Evolutionary conservation across 2,329 filamentous ascomycete species (phyloP), one percentile per base, ranked within the genome.

Genomic region (Grosmannia huntii): DNA sequence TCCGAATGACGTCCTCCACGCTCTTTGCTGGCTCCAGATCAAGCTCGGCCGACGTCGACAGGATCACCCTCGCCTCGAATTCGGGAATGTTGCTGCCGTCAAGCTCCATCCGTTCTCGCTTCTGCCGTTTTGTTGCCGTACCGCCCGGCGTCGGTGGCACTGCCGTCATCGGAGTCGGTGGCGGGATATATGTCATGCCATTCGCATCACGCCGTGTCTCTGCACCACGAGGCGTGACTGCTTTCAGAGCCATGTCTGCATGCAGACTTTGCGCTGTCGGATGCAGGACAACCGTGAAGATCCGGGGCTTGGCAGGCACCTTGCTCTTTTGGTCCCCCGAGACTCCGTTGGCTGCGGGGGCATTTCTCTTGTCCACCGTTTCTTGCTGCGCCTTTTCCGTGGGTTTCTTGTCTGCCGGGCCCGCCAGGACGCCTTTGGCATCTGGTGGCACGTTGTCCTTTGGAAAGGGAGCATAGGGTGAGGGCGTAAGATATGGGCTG

Each of bases 401-500:
- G 10, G 74, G 68, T 56, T 72, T 74, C 9, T 72, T 70, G 57
- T 74, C 74, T 3, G 67, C 52, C 2, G 64, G 60, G 27, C 27
- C 56, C 4, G 66, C 53, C 1, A 2, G 23, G 21, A 16, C 41
- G 21, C 31, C 31, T 10, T 49, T 27, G 50, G n/a, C 60, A 19
- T 66, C 65, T 46, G 63, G 63, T 1, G 65, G 41, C 27, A 65
- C 66, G 54, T 67, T 74, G 65, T 79, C 76, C 62, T 78, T 80
- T 50, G 86, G 89, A 67, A 86, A 95, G 0, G 89, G 85, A 0
- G 83, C 87, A 68, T 86, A 90, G 0, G 91, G 83, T 0, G 94
- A 97, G 0, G 92, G 94, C 0, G 91, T 96, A 53, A 97, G 79
- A 66, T 90, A 94, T 61, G 85, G 84, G 66, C 90, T 96, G 69